Conservation (phyloP, 768 basidiomycete genomes). For the Phylloporus sp. region DNA sequence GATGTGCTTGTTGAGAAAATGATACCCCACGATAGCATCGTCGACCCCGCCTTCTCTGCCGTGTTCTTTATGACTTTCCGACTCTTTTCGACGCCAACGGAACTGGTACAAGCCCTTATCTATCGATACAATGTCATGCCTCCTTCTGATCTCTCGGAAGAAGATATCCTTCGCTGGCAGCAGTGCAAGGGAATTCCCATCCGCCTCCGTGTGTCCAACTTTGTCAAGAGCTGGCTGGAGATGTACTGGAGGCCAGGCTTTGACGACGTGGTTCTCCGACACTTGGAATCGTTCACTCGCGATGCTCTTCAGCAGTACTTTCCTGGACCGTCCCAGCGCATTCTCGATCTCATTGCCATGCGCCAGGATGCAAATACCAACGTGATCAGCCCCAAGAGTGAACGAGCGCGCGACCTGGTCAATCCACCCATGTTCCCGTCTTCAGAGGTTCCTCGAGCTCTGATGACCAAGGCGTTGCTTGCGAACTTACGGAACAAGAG, state of each 20-base stretch:
- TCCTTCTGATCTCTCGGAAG: constrained; percentile 51
- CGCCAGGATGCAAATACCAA: constrained; percentile 48
- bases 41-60: constrained; percentile 80
- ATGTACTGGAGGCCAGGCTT: constrained; percentile 77
- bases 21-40: constrained; percentile 90
- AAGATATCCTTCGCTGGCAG: constrained; percentile 72
- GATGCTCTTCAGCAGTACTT: constrained; percentile 62
- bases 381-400: constrained; percentile 53
- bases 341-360: constrained; percentile 60
- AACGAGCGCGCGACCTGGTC: constrained; percentile 70
- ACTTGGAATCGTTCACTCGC: constrained; percentile 56
- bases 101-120: constrained; percentile 75
- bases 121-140: constrained; percentile 79
- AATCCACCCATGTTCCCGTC: constrained; percentile 51
- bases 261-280: constrained; percentile 62
- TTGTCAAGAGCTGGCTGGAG: constrained; percentile 94
- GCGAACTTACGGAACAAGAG: constrained; percentile 62
- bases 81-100: constrained; percentile 74
- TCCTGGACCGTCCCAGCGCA: constrained; percentile 66
- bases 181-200: constrained; percentile 87
- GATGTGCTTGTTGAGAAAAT: constrained; percentile 92
- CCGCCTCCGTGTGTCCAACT: constrained; percentile 85
- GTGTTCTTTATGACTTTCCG: constrained; percentile 97
- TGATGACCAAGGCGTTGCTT: constrained; percentile 78
- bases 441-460: constrained; percentile 79